phyloP scores from a whole-genome alignment of 2,329 filamentous ascomycete species.

The Fusarium scirpi region DNA sequence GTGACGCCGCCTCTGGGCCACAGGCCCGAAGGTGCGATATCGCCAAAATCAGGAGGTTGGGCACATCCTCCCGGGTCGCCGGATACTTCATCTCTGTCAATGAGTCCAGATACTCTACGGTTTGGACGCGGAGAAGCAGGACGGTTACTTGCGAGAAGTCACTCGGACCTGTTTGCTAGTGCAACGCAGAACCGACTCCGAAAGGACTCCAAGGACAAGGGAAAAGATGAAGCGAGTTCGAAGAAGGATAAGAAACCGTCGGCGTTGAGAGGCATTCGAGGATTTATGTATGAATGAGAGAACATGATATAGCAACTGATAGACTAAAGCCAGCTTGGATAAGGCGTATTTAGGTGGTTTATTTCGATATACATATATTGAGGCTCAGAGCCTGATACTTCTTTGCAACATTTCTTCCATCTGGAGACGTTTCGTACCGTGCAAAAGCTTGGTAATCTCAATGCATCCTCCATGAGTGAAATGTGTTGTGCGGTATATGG shows the following conservation, averaged over 20 bases:
- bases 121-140: slow-evolving; percentile 60
- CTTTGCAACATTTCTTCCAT: not conserved
- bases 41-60: slow-evolving; percentile 47
- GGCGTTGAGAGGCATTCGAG: slow-evolving; percentile 57
- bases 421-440: not conserved
- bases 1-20: slow-evolving; percentile 58
- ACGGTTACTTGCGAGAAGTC: slow-evolving; percentile 35
- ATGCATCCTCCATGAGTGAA: not conserved
- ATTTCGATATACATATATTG: not conserved
- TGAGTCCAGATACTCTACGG: slow-evolving; percentile 57
- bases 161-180: slow-evolving; percentile 51
- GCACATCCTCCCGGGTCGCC: slow-evolving; percentile 56
- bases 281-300: slow-evolving; percentile 51
- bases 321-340: not conserved
- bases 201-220: slow-evolving; percentile 63
- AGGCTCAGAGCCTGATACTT: not conserved
- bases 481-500: not conserved
- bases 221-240: slow-evolving; percentile 53
- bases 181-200: slow-evolving; percentile 61
- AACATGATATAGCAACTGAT: not conserved
- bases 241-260: slow-evolving; percentile 55
- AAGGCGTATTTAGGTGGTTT: not conserved
- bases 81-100: slow-evolving; percentile 48
- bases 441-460: not conserved
- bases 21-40: slow-evolving; percentile 47